phyloP scores from a whole-genome alignment of 148 eudicot species.

The Cornus suecica region DNA sequence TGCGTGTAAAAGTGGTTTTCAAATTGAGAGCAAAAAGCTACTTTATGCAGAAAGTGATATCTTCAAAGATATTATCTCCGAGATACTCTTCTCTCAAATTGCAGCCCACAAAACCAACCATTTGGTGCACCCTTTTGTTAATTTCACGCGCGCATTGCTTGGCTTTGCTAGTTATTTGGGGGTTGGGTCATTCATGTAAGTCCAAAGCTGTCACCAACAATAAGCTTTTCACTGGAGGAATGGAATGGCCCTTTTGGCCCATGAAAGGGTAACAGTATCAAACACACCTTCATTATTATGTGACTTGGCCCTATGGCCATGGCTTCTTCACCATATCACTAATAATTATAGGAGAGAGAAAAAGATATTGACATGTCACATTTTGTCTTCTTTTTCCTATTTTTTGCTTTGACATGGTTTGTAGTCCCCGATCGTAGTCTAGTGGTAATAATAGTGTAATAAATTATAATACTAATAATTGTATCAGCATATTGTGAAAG shows the following conservation, averaged over 20 bases:
- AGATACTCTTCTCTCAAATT: background rate
- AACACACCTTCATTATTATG: too few relatives aligned
- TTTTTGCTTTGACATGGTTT: too few relatives aligned
- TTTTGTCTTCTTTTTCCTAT: background rate
- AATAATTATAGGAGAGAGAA: background rate
- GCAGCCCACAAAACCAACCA: background rate
- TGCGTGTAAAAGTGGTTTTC: background rate
- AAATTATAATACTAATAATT: too few relatives aligned
- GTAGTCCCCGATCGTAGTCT: too few relatives aligned
- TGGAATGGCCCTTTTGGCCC: background rate
- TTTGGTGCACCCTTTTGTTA: too few relatives aligned
- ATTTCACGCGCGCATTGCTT: background rate
- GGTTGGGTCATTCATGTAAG: background rate
- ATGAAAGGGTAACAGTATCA: background rate
- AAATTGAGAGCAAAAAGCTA: background rate
- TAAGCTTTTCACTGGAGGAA: background rate
- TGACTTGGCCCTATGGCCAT: background rate
- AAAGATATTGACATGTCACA: background rate
- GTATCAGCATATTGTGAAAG: too few relatives aligned
- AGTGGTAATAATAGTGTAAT: too few relatives aligned
- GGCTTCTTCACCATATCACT: background rate
- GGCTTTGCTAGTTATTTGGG: background rate
- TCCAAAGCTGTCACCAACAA: background rate
- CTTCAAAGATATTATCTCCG: background rate
- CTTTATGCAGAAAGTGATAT: background rate